phyloP scores from a whole-genome alignment of 2,329 filamentous ascomycete genomes.

The Fusarium setosum region DNA sequence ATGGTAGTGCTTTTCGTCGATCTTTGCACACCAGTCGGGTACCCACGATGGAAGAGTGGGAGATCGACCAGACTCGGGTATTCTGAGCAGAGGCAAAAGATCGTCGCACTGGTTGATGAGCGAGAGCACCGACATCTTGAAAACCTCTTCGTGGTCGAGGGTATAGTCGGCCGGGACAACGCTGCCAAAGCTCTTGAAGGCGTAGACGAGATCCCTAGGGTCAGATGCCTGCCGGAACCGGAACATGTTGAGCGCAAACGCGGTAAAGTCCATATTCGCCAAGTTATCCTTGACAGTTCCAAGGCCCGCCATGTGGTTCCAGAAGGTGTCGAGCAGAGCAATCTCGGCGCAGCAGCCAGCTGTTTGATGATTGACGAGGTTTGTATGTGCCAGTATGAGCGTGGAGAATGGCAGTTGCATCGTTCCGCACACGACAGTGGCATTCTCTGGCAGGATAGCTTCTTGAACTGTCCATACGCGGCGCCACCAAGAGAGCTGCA shows the following conservation, averaged over 20 bases:
- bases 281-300: background rate
- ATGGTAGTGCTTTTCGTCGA: background rate
- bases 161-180: background rate
- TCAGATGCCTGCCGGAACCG: background rate
- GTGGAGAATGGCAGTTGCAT: background rate
- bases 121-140: background rate
- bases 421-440: background rate
- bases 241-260: background rate
- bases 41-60: background rate
- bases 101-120: background rate
- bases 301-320: background rate
- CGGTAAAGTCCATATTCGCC: background rate
- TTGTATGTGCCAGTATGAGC: background rate
- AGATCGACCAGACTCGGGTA: background rate
- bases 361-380: background rate
- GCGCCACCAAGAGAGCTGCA: background rate
- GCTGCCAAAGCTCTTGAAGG: background rate
- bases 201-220: background rate
- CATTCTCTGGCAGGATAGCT: background rate
- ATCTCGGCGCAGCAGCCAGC: background rate
- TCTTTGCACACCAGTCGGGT: background rate
- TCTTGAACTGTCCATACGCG: conserved; percentile 3
- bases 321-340: background rate
- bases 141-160: background rate
- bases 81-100: background rate